Base-by-base conservation (phyloP, 352 stramenopile species). In the Pythium scleroteichum region DNA sequence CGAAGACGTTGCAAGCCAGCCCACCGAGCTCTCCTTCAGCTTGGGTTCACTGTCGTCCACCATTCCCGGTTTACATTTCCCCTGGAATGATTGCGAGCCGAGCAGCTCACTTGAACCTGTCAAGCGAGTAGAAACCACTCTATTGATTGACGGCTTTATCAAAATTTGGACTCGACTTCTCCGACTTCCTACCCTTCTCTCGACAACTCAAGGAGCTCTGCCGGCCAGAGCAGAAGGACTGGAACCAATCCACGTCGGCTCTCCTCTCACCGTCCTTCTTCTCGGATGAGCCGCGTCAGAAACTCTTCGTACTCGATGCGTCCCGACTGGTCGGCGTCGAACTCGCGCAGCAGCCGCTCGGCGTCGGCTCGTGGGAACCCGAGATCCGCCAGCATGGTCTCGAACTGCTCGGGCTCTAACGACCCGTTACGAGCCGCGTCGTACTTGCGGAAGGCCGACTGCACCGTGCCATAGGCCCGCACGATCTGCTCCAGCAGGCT, bases 241-340 rank as follows among this genome's bases (percentile, higher is more conserved):
- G 33, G 8, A 8, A 14, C 33, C 33, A 44, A 20, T 44, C 38
- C 4, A 4, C 38, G 38, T 6, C 38, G 17, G 16, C 6, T 5
- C 38, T n/a, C 7, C 6, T 44, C 7, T 44, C 17, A 13, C 14
- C 13, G 14, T 4, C 38, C 5, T 10, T 10, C 29, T 38, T 60
- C 53, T 8, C 9, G 17, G 23, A 60, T 58, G 0, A 65, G 32
- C 35, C 32, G 24, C 16, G 49, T 32, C 2, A 58, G 29, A n/a
- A 66, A 86, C 48, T 85, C 76, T n/a, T 85, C 70, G 39, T 87
- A 88, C 54, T 83, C 79, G 40, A 88, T 68, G 24, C 63, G 70
- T 1, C 79, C 76, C 2, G 76, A 86, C 12, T 62, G 61, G 42
- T 88, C 75, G 38, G 68, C 58, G 54, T 87, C 75, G 22, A 87